Evolutionary conservation across 495 filamentous ascomycete species (phyloP), one percentile per base, ranked within the genome.

Genomic region (Penicillium verhagenii): DNA sequence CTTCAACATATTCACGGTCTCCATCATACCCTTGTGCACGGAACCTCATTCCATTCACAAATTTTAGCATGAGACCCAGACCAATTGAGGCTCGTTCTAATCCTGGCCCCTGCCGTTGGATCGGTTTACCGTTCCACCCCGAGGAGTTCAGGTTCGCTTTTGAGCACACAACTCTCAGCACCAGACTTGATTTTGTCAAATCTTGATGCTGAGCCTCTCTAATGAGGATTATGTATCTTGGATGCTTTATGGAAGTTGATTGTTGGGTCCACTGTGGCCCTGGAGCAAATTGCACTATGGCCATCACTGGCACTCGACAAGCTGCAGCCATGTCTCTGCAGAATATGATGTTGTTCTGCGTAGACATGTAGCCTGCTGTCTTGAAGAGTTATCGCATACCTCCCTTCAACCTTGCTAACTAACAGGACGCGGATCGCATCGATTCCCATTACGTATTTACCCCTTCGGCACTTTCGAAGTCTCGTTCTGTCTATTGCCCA

Each of bases 111-210:
- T 73, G 65, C 61, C 68, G 49, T 53, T 29, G 49, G 53, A 52
- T 53, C 24, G 53, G 47, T 56, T 52, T 62, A 47, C 53, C 46
- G 50, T 59, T 26, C 57, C 38, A 50, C 18, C 40, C 52, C 61
- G 71, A 65, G 72, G 67, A 65, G 56, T 63, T 63, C 64, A 70
- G 75, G 75, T 78, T 78, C 75, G 75, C 75, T 78, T 72, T 77
- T 71, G 72, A 78, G 75, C 72, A 67, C 54, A 78, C 72, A 76
- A 52, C 31, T 54, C 45, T 53, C 54, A 26, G n/a, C 13, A 38
- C 35, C 8, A 47, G 40, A 29, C 7, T 21, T 45, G 42, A 38
- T 40, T 26, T 45, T 42, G 38, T 7, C 16, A 19, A 16, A 10
- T 29, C 14, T 20, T 35, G 33, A 35, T 5, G 1, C 16, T 14